phyloP scores from a whole-genome alignment of 768 basidiomycete species.

The Xerocomus brunneocitrinus region DNA sequence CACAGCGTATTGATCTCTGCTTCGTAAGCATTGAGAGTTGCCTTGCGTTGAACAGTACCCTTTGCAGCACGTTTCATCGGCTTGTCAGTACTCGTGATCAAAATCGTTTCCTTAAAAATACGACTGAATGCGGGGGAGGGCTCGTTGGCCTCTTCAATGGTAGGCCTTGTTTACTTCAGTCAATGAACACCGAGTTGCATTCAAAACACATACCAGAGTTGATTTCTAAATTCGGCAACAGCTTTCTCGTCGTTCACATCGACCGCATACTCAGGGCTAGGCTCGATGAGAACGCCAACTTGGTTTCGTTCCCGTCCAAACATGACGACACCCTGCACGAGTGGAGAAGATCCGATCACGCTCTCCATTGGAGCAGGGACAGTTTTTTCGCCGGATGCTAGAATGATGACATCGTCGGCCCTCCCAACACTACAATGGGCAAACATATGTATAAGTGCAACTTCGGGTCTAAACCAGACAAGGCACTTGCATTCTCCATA shows the following conservation, averaged over 20 bases:
- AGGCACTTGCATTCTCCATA: constrained; percentile 32
- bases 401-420: constrained; percentile 36
- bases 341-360: constrained; percentile 17
- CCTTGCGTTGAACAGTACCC: constrained; percentile 21
- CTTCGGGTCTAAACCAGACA: no score
- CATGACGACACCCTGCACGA: constrained; percentile 27
- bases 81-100: constrained; percentile 35
- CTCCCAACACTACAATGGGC: constrained; percentile 22
- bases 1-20: constrained; percentile 25
- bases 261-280: constrained; percentile 9
- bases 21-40: constrained; percentile 17
- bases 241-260: constrained; percentile 21
- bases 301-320: constrained; percentile 32
- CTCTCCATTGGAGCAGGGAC: constrained; percentile 28
- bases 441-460: neutral
- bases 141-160: constrained; percentile 39
- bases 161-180: constrained; percentile 24
- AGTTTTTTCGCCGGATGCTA: constrained; percentile 17
- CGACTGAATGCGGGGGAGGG: constrained; percentile 37
- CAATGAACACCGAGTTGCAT: no score
- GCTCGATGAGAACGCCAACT: constrained; percentile 32
- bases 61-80: constrained; percentile 38
- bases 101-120: constrained; percentile 50
- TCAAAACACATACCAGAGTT: constrained; percentile 24
- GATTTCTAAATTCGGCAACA: constrained; percentile 28